These are phyloP conservation scores for Lagerstroemia speciosa DNA, from an alignment of 345 rosid species.

Conservation along the genomic window DNA sequence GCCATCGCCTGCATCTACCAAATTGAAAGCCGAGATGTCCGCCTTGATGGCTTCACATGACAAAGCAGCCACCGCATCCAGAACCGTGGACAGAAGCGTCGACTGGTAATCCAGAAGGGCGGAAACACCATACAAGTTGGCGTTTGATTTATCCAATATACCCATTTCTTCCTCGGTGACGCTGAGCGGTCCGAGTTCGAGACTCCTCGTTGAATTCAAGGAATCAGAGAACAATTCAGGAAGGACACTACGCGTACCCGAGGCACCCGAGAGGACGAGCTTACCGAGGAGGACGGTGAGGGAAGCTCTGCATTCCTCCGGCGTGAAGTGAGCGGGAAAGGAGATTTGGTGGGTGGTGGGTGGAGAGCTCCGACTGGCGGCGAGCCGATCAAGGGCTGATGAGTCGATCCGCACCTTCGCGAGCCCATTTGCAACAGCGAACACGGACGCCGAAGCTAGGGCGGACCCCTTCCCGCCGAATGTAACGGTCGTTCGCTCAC, in stretches of 20 bases:
- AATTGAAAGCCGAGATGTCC: conserved; percentile 37
- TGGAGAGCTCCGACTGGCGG: conserved; percentile 16
- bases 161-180: conserved; percentile 38
- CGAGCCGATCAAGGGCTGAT: conserved; percentile 41
- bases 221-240: conserved; percentile 23
- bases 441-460: conserved; percentile 37
- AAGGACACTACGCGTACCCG: conserved; percentile 28
- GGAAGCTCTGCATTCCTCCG: conserved; percentile 40
- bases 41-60: conserved; percentile 62
- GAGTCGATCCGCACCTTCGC: conserved; percentile 44
- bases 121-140: conserved; percentile 37
- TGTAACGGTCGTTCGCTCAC: conserved; percentile 4
- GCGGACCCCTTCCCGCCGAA: conserved; percentile 33
- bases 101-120: conserved; percentile 50
- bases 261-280: conserved; percentile 31
- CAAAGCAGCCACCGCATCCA: conserved; percentile 58
- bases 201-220: conserved; percentile 17
- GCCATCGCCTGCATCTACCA: conserved; percentile 63
- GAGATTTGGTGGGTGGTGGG: conserved; percentile 9
- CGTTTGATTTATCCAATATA: conserved; percentile 25
- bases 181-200: conserved; percentile 15
- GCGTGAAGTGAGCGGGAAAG: conserved; percentile 17
- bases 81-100: conserved; percentile 34
- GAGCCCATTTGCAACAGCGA: conserved; percentile 34
- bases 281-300: conserved; percentile 47